Evolutionary conservation across 2,329 filamentous ascomycete genomes (phyloP), one percentile per base, ranked within the genome.

Genomic region (Cladobotryum mycophilum): DNA sequence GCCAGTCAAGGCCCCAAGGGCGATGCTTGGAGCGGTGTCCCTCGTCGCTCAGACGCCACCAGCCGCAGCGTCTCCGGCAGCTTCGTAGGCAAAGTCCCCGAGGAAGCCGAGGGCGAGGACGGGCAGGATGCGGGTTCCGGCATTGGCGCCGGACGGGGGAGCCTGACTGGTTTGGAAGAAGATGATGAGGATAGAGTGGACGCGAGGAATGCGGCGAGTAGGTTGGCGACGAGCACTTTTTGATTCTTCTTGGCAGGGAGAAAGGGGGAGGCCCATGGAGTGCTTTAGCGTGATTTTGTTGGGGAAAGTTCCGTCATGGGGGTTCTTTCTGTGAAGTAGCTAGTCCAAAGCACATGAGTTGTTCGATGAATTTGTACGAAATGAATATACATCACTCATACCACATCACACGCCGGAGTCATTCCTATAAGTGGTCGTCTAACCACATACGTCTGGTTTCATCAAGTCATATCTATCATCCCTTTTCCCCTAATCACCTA

Each of bases 11-110:
- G 93, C 0, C 92, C 93, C 45, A 95, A 95, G 72, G 93, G 93
- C n/a, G 93, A 99, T 68, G 86, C 93, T 14, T 99, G 93, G 93
- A 96, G 89, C 61, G 93, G 93, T 52, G 90, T 96, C 25, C 89
- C 91, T 35, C 81, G 93, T 55, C 81, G 88, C 49, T 83, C 85
- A 30, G 89, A 95, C 60, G 85, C 84, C n/a, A 70, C 89, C 50
- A 86, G 80, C 62, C 80, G 90, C 60, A 91, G 85, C 64, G 78
- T 91, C 57, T 89, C 86, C 50, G 84, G 86, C 44, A 87, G 82
- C 64, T 79, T 88, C 56, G 80, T 84, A 56, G 74, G 79, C n/a
- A 76, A 79, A 25, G 72, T 84, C 9, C 73, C 76, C 13, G 85
- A 88, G 60, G 85, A 84, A 53, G 80, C 73, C 63, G 66, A 80